Base-by-base conservation (phyloP, 2,329 filamentous ascomycete species). In the Colletotrichum gigasporum region DNA sequence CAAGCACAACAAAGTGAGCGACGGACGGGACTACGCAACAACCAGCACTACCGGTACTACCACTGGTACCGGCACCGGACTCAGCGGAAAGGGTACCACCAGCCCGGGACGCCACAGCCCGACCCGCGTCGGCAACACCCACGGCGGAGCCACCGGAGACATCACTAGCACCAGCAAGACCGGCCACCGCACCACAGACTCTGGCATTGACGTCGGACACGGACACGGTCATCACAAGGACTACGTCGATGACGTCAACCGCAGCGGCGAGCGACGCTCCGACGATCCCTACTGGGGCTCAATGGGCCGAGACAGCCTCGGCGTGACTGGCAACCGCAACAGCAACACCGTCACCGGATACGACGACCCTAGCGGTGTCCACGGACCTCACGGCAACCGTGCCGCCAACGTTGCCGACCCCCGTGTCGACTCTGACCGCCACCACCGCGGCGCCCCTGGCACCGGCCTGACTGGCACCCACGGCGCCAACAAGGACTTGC, bases 331-430 rank as follows among this genome's bases (percentile, higher is more conserved):
- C 26, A 42, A 26, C 16, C 37, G 28, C n/a, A 30, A 26, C 44
- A 52, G 16, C 45, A 52, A 44, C 26, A 16, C 32, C 28, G 37
- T 35, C 24, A 60, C 58, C 3, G 61, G 61, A 5, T 61, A 64
- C 9, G 22, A 64, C 16, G 61, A 63, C 26, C 52, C 66, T 11
- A 52, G 47, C n/a, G 69, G 69, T 9, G 75, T 68, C 5, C 69
- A 68, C 41, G 75, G 78, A 14, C 78, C 76, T 30, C 76, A 79
- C 59, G 67, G 68, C 8, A 76, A 76, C 16, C 78, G 78, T 22
- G 35, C 75, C 11, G 72, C 72, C 30, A 85, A 86, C 73, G 80
- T 82, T 26, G 65, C 76, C 11, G 84, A 86, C 67, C 83, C 83
- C 18, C 75, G 82, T 16, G 77, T 83, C 50, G 81, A 84, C 65